Evolutionary conservation across 2,329 filamentous ascomycete species (phyloP).

Genomic region (Aspergillus luchuensis): DNA sequence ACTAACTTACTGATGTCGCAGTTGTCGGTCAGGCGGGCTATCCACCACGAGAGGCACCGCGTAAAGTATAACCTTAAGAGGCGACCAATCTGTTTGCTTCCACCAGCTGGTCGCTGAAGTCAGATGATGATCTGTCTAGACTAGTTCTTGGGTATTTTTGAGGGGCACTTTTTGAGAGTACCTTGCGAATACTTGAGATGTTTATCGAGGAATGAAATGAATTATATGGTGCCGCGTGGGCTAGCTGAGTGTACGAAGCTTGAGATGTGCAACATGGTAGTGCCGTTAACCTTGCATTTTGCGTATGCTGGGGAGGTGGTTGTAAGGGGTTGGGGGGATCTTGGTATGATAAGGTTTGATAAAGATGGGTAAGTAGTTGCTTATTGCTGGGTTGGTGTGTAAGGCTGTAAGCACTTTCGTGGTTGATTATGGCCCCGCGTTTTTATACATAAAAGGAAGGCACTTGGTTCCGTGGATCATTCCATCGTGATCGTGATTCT

Average conservation of each 20-base stretch:
- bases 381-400: background rate
- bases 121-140: conserved; percentile 1
- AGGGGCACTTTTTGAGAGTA: background rate
- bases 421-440: background rate
- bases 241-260: background rate
- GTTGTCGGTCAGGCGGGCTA: conserved; percentile 7
- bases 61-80: background rate
- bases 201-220: background rate
- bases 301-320: background rate
- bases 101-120: background rate
- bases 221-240: background rate
- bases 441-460: too few relatives aligned
- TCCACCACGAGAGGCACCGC: conserved; percentile 1
- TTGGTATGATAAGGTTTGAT: background rate
- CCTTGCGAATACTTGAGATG: background rate
- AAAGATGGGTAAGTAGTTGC: background rate
- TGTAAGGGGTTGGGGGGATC: background rate
- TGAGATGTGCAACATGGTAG: background rate
- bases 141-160: background rate
- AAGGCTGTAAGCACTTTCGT: background rate
- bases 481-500: too few relatives aligned
- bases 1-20: background rate
- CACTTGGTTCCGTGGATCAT: too few relatives aligned
- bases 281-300: background rate
- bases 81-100: background rate